phyloP scores from a whole-genome alignment of 805 yeast species.

The Brettanomyces anomalus region DNA sequence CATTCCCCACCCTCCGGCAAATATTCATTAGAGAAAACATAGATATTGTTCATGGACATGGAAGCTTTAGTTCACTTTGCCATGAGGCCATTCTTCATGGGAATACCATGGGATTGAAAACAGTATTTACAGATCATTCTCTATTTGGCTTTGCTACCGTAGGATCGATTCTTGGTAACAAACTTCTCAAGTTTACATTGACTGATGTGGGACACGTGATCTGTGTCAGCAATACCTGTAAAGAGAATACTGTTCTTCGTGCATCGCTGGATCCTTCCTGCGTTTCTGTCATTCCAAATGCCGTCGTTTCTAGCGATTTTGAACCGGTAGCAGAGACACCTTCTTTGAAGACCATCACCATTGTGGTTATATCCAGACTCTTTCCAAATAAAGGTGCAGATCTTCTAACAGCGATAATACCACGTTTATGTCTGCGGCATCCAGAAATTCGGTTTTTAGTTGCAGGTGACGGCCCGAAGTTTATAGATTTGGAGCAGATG shows the following conservation, averaged over 20 bases:
- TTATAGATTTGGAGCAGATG: constrained; percentile 91
- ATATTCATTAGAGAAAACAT: constrained; percentile 79
- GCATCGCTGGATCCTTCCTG: constrained; percentile 69
- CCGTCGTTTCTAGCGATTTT: constrained; percentile 81
- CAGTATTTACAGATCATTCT: constrained; percentile 94
- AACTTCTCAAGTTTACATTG: constrained; percentile 70
- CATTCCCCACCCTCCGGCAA: constrained; percentile 78
- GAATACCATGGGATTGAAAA: constrained; percentile 81
- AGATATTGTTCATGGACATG: constrained; percentile 93
- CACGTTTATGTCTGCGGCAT: constrained; percentile 60
- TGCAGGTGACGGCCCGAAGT: constrained; percentile 97
- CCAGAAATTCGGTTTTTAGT: constrained; percentile 67
- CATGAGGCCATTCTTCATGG: constrained; percentile 92
- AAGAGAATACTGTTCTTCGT: constrained; percentile 87
- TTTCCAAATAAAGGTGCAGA: constrained; percentile 98
- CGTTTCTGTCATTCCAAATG: constrained; percentile 93
- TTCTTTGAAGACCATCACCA: constrained; percentile 45
- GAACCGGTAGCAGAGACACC: constrained; percentile 33
- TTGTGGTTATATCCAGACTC: constrained; percentile 83
- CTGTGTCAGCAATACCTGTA: constrained; percentile 95
- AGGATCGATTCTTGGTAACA: constrained; percentile 78
- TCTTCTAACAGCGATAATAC: constrained; percentile 73
- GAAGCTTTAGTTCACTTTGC: constrained; percentile 75
- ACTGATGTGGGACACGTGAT: constrained; percentile 87
- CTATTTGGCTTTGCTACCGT: constrained; percentile 88